Conservation (phyloP, 1,139 yeast species). For the Yamadazyma mexicana region DNA sequence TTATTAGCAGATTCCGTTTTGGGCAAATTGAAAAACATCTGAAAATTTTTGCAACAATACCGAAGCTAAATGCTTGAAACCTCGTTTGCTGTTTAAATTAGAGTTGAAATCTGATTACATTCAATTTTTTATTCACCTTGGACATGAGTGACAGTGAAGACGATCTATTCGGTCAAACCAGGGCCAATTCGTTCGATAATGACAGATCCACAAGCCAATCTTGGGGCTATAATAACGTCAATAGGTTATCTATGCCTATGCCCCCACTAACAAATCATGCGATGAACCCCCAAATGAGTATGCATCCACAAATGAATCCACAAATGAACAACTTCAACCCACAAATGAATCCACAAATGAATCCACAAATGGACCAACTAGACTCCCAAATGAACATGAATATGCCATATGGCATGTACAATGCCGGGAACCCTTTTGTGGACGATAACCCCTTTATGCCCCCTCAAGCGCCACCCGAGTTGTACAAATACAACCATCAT, state of each 20-base stretch:
- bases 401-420: not conserved
- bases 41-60: too few species aligned
- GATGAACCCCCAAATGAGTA: too few species aligned
- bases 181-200: conserved; percentile 5
- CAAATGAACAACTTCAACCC: not conserved
- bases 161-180: conserved; percentile 13
- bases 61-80: too few species aligned
- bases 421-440: not conserved
- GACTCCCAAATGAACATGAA: conserved; percentile 1
- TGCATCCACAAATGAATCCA: conserved; percentile 1
- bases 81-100: not conserved
- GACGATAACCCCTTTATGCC: conserved; percentile 11
- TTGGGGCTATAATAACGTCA: too few species aligned
- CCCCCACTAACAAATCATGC: too few species aligned
- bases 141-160: conserved; percentile 13
- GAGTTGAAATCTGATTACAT: not conserved
- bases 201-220: not conserved
- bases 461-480: conserved; percentile 13
- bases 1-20: too few species aligned
- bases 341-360: not conserved
- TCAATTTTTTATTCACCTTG: not conserved
- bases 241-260: too few species aligned
- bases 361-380: not conserved
- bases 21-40: too few species aligned
- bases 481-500: conserved; percentile 10